These are phyloP conservation scores for Penicillium desertorum DNA, from an alignment of 495 filamentous ascomycete genomes.

Conservation along the genomic window DNA sequence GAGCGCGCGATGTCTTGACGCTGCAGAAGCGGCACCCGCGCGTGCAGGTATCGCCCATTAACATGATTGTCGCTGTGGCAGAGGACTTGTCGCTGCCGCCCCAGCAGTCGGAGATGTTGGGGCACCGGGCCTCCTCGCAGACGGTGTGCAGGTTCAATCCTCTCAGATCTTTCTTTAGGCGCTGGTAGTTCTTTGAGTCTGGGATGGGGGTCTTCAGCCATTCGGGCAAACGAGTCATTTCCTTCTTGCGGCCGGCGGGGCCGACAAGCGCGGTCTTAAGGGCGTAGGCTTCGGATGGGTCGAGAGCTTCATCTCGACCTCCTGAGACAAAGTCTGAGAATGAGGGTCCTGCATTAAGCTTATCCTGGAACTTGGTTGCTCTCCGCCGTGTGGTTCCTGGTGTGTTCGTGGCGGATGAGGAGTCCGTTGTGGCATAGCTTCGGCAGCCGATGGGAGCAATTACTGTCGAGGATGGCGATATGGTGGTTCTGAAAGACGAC, in stretches of 20 bases:
- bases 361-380: constrained; percentile 74
- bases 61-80: constrained; percentile 97
- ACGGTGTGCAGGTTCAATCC: constrained; percentile 91
- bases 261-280: constrained; percentile 79
- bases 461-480: constrained; percentile 17
- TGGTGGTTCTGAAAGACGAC: constrained; percentile 31
- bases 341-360: constrained; percentile 75
- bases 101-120: constrained; percentile 98
- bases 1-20: constrained; percentile 81
- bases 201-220: constrained; percentile 98
- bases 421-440: constrained; percentile 45
- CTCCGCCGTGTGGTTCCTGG: constrained; percentile 35
- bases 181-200: constrained; percentile 79
- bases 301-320: constrained; percentile 55
- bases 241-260: constrained; percentile 72
- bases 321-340: constrained; percentile 78
- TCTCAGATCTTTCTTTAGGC: constrained; percentile 88
- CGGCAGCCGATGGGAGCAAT: constrained; percentile 27
- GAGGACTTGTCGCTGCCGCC: constrained; percentile 82
- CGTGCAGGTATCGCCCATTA: constrained; percentile 98
- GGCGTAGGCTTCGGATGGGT: constrained; percentile 55
- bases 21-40: constrained; percentile 95
- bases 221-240: constrained; percentile 85
- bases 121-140: constrained; percentile 95
- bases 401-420: constrained; percentile 37